Percentiles rank a stretch among this genome's conserved stretches.
These are phyloP conservation scores for Blakeslea trispora DNA, from an alignment of 371 early-diverging fungal species.

Conservation along the genomic window DNA sequence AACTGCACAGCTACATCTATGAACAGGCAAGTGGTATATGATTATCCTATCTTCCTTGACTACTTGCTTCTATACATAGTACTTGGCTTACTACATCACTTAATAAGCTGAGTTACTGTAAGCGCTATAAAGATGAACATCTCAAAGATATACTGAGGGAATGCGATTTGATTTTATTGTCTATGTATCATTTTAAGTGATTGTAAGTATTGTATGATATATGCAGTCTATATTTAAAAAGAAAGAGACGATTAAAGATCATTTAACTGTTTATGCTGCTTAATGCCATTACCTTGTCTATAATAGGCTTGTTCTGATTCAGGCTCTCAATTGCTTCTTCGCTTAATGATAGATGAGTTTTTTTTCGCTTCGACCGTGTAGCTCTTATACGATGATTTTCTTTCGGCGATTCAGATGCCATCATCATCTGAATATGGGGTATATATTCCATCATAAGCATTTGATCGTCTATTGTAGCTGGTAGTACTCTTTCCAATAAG, in stretches of 20 bases:
- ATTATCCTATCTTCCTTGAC: too few relatives aligned
- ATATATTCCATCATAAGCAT: slow-evolving; percentile 23
- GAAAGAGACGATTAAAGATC: background rate
- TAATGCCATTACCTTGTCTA: slow-evolving; percentile 20
- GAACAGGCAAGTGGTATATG: too few relatives aligned
- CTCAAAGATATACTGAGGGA: too few relatives aligned
- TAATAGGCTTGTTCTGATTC: background rate
- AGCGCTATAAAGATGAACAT: too few relatives aligned
- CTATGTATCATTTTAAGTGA: background rate
- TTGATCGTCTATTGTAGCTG: background rate
- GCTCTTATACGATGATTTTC: slow-evolving; percentile 1
- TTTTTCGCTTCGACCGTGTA: slow-evolving; percentile 21
- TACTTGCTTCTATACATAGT: too few relatives aligned
- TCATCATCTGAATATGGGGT: slow-evolving; percentile 22
- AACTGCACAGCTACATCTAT: too few relatives aligned
- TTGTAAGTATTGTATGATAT: background rate
- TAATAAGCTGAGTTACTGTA: too few relatives aligned
- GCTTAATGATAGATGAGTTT: slow-evolving; percentile 18
- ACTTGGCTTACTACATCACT: too few relatives aligned
- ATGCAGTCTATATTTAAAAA: background rate
- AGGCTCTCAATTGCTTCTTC: slow-evolving; percentile 10
- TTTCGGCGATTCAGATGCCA: background rate
- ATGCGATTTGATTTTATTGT: background rate
- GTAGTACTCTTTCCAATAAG: slow-evolving; percentile 11
- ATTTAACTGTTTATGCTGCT: background rate